Conservation (phyloP, 805 yeast species). For the Candida odintsovae region DNA sequence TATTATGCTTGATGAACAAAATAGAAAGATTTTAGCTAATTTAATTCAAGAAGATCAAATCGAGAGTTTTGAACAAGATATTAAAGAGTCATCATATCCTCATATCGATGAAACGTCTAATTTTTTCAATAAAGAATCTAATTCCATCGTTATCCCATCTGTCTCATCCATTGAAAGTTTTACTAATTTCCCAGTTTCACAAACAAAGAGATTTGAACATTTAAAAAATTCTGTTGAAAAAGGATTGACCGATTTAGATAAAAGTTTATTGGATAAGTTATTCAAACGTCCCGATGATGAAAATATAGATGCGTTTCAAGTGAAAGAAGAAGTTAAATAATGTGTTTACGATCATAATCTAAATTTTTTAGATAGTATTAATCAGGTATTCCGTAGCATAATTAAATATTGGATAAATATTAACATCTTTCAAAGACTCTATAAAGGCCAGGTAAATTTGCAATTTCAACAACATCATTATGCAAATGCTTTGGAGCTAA, state of each 20-base stretch:
- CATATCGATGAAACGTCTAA: conserved; percentile 18
- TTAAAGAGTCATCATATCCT: conserved; percentile 19
- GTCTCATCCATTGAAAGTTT: conserved; percentile 14
- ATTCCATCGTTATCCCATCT: conserved; percentile 23
- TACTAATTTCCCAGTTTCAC: conserved; percentile 19
- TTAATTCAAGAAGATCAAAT: conserved; percentile 25
- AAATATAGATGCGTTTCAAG: neutral
- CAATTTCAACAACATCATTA: conserved; percentile 70
- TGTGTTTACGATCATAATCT: neutral
- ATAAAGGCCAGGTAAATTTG: conserved; percentile 87
- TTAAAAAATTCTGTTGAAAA: conserved; percentile 10
- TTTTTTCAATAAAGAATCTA: conserved; percentile 17
- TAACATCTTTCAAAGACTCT: conserved; percentile 89
- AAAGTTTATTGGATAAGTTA: conserved; percentile 12
- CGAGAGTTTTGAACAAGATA: conserved; percentile 19
- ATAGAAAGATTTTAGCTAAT: conserved; percentile 17
- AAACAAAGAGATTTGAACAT: conserved; percentile 15
- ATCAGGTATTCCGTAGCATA: neutral
- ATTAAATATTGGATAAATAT: no score
- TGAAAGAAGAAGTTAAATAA: neutral
- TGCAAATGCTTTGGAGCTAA: conserved; percentile 53
- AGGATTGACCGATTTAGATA: conserved; percentile 15
- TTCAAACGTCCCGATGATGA: conserved; percentile 1
- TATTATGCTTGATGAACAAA: conserved; percentile 22
- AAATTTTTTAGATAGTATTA: no score